Evolutionary conservation across 2,329 filamentous ascomycete genomes (phyloP), one percentile per base, ranked within the genome.

Genomic region (Cladosporium sp.): DNA sequence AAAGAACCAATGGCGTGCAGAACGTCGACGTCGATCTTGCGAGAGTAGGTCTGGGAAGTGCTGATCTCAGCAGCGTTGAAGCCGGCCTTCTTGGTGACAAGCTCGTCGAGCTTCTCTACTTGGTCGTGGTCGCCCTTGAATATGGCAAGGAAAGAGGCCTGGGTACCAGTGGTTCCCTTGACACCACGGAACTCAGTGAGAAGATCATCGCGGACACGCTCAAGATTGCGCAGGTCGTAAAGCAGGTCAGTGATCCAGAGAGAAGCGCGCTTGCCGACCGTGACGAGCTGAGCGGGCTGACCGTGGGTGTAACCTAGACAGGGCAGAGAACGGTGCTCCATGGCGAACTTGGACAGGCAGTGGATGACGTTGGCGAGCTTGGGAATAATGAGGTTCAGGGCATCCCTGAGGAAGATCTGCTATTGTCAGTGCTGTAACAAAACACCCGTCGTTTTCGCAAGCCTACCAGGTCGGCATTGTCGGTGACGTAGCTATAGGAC

Each of bases 21-120:
- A n/a, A 95, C 77, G 53, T 85, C 77, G 38, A 87, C 76, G 66
- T 96, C 90, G 51, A 95, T 84, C 72, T 93, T 93, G 57, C 89
- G 81, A 4, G 86, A 84, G 72, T 87, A 87, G 6, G 84, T 87
- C 66, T 91, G 87, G 16, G 82, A 83, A 7, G 84, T 86, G 54
- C 89, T 81, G 57, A 79, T 77, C 64, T 81, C 85, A 43, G 77
- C 76, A 32, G 75, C 75, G 42, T 69, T 68, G 66, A 86, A 86
- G 18, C 82, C 82, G n/a, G 82, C 80, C 67, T 85, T 85, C 66
- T 82, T 65, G 46, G 80, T 83, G 11, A 86, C 77, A 1, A 85
- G 74, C 62, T 82, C 75, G 62, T 86, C 81, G 16, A 86, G 73
- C 57, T 75, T 71, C 64, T 83, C 81, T 42, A 84, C 77, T 68